Evolutionary conservation across 768 basidiomycete species (phyloP), one percentile per base, ranked within the genome.

Genomic region (Amanita muscaria): DNA sequence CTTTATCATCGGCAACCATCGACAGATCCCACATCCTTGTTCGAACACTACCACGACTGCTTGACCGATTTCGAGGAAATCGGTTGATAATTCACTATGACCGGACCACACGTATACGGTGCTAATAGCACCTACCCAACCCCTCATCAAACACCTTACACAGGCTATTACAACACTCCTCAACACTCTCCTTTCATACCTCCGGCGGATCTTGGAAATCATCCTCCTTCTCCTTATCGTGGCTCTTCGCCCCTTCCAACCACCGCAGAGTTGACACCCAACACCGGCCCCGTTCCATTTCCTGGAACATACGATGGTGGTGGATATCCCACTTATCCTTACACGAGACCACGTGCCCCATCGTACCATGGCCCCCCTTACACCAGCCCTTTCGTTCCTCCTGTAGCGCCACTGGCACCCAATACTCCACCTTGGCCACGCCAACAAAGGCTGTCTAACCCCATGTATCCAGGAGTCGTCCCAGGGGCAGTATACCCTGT

Each of bases 181-280:
- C 44, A 46, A 31, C 12, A 14, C 29, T 46, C 44, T 21, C 44
- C 44, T 5, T 46, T 46, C 37, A 37, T 46, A 15, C 44, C 44
- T 5, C 44, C 44, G 11, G n/a, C 11, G 14, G 44, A 46, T 5
- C 12, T 46, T 12, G 27, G 11, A 11, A 39, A 39, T 18, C 39
- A 46, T 18, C 44, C 44, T 15, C 44, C 44, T 11, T 46, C 44
- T 22, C 44, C 44, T 10, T 46, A 46, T 30, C 44, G 44, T 8
- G 30, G 36, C 37, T 18, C 24, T 12, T 46, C 44, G 8, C 44
- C 44, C 15, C 35, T 46, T n/a, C 44, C 44, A 7, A 25, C 11
- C 14, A 27, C n/a, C n/a, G 22, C 21, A 4, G 43, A 37, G 14
- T 19, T 37, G 18, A n/a, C 35, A 2, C 43, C 25, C 10, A 46